phyloP scores from a whole-genome alignment of 2,329 filamentous ascomycete genomes.

The Neospermospora avenae region DNA sequence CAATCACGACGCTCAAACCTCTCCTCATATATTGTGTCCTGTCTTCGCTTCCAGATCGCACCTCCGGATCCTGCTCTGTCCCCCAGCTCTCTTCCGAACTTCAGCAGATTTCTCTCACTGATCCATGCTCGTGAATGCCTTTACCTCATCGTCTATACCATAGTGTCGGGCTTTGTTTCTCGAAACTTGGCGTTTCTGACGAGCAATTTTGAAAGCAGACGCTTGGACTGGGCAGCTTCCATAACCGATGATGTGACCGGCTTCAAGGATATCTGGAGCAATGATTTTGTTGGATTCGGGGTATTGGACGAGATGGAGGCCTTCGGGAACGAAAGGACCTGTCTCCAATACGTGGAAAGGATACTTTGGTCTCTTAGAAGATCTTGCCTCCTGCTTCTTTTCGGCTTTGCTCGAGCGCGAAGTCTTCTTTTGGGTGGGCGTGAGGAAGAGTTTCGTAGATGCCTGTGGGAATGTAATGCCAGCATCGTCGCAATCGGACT shows the following conservation, averaged over 20 bases:
- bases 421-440: background rate
- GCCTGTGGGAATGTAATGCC: background rate
- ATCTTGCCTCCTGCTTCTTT: background rate
- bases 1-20: background rate
- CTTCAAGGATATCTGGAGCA: background rate
- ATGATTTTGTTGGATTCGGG: background rate
- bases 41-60: background rate
- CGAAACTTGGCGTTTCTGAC: background rate
- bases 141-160: background rate
- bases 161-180: background rate
- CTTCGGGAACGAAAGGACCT: background rate
- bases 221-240: background rate
- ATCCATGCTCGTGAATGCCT: background rate
- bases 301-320: background rate
- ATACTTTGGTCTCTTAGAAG: background rate
- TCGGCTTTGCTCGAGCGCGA: too few species aligned
- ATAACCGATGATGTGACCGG: background rate
- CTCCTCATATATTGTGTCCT: background rate
- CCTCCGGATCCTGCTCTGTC: background rate
- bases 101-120: background rate
- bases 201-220: background rate
- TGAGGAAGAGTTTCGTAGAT: background rate
- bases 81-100: background rate
- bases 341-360: background rate
- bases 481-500: background rate